phyloP scores from a whole-genome alignment of 2,329 filamentous ascomycete species.

The Fusarium praegraminearum region DNA sequence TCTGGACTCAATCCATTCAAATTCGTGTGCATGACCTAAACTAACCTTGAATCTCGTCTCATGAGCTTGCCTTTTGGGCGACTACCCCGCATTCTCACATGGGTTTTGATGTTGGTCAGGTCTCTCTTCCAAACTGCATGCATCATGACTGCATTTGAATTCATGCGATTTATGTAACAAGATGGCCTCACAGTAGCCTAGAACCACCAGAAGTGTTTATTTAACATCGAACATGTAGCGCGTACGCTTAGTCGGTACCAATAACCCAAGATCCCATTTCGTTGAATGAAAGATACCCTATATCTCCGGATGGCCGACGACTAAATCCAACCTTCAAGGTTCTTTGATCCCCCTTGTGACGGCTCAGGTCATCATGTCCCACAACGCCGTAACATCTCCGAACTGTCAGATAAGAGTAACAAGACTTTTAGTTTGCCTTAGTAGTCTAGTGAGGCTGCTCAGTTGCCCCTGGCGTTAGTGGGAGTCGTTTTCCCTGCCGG shows the following conservation, averaged over 20 bases:
- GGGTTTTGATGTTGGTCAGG: background rate
- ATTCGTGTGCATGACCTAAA: background rate
- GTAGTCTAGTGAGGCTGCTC: background rate
- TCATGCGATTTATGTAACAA: no score
- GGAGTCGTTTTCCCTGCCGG: conserved; percentile 6
- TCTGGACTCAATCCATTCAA: conserved; percentile 1
- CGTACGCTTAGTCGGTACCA: background rate
- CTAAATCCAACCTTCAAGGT: conserved; percentile 30
- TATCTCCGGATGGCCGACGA: conserved; percentile 6
- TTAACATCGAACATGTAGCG: background rate
- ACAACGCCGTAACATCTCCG: conserved; percentile 39
- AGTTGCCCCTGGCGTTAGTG: conserved; percentile 22
- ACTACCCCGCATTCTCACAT: conserved; percentile 9
- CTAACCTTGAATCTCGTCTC: background rate
- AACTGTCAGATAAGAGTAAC: conserved; percentile 6
- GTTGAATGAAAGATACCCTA: background rate
- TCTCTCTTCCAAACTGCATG: no score
- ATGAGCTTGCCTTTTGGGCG: background rate
- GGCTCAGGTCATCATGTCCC: conserved; percentile 1
- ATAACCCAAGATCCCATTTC: background rate
- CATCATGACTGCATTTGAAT: background rate
- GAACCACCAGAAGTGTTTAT: background rate
- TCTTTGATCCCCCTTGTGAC: conserved; percentile 19
- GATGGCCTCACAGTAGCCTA: background rate
- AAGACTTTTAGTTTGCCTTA: background rate